Base-by-base conservation (phyloP, 331 rosid genomes). In the Acacia pycnantha region DNA sequence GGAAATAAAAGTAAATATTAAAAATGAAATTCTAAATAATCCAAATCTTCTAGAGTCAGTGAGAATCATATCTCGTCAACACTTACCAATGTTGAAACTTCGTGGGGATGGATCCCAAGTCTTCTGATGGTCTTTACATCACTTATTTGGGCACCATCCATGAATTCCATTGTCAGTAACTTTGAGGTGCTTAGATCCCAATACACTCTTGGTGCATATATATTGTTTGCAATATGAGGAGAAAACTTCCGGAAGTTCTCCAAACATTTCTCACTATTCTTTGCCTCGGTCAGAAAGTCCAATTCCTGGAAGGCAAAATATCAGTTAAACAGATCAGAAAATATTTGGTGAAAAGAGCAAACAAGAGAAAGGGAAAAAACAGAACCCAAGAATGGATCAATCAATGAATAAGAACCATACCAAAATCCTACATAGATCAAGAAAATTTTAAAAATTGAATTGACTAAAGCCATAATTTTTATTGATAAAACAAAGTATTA, bases 111-210 rank as follows among this genome's bases (percentile, higher is more conserved):
- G 64, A 95, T 53, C 61, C 97, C 98, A 56, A 95, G 98, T 76
- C 78, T 87, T 74, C 46, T 81, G 12, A 95, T 91, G 70, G 89
- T 26, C 87, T 83, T 90, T 50, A 92, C 92, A 86, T 95, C 98
- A 88, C 85, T 89, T 87, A 95, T 78, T 75, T 92, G 87, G 59
- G 89, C 97, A 67, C 99, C 98, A 53, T 95, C 98, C 68, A 95
- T 93, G 83, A 80, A 95, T 87, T 95, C 99, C 99, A 95, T 95
- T 51, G 98, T 95, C 78, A 95, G 88, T 82, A 95, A 86, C 89
- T 92, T 95, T 70, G 97, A 88, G 82, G 98, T 88, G 76, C 98
- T 93, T 54, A 95, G 81, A 76, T 74, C 88, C 99, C 98, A 95
- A 87, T 86, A 80, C 51, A 95, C 98, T 85, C 84, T 91, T 16